A percentile compares a stretch with the other conserved stretches of the same genome.
These are phyloP conservation scores for Pseudocercospora vitis DNA, from an alignment of 2,329 filamentous ascomycete species.

Conservation along the genomic window DNA sequence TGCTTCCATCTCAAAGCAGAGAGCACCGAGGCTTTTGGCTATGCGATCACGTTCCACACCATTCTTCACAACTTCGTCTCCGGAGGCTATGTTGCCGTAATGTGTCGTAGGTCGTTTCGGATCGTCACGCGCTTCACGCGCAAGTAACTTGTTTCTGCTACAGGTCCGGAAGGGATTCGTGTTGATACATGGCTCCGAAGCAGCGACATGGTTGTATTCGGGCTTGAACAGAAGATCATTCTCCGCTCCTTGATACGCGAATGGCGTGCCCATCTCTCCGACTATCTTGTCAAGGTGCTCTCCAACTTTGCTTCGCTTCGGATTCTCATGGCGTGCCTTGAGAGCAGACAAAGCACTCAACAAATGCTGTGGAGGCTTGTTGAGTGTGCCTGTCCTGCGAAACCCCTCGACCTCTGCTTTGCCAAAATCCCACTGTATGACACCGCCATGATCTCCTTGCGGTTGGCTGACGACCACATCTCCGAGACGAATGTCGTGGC, in stretches of 20 bases:
- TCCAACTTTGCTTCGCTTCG: neutral
- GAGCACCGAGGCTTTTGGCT: neutral
- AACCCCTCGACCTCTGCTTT: slow-evolving; percentile 14
- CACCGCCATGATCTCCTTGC: slow-evolving; percentile 21
- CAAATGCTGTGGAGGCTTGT: slow-evolving; percentile 6
- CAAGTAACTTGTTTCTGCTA: neutral
- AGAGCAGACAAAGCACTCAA: slow-evolving; percentile 7
- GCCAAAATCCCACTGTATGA: slow-evolving; percentile 32
- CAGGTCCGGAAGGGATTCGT: neutral
- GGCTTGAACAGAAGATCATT: slow-evolving; percentile 2
- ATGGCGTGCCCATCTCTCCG: neutral
- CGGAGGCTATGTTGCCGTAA: slow-evolving; percentile 32
- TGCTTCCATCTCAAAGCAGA: slow-evolving; percentile 34
- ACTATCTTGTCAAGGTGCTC: neutral
- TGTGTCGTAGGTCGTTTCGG: slow-evolving; percentile 16
- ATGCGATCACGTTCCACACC: slow-evolving; percentile 6
- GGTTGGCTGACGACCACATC: slow-evolving; percentile 31
- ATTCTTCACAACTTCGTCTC: slow-evolving; percentile 26
- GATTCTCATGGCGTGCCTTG: neutral
- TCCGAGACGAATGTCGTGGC: slow-evolving; percentile 30
- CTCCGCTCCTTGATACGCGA: slow-evolving; percentile 5
- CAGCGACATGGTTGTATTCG: slow-evolving; percentile 6
- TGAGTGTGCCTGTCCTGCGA: slow-evolving; percentile 1
- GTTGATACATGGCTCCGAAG: neutral
- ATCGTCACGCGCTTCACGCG: neutral